phyloP scores from a whole-genome alignment of 805 yeast genomes.

The Wickerhamiella musiphila region DNA sequence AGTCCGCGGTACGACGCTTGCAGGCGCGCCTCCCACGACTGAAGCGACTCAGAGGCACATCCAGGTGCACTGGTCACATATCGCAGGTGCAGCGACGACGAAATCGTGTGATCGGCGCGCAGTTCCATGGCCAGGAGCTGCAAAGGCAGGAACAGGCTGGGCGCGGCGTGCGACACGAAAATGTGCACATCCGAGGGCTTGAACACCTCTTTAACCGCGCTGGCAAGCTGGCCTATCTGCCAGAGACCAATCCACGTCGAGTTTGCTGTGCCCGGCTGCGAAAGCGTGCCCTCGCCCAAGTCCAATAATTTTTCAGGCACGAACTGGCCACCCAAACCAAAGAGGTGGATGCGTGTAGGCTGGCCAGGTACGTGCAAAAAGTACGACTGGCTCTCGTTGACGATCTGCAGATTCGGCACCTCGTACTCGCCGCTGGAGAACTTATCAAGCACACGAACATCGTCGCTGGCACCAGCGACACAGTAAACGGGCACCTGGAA shows the following conservation, averaged over 20 bases:
- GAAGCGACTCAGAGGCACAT: conserved; percentile 34
- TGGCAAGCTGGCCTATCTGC: conserved; percentile 50
- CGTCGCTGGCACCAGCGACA: conserved; percentile 63
- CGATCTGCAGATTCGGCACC: conserved; percentile 39
- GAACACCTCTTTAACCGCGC: conserved; percentile 28
- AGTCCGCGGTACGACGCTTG: conserved; percentile 2
- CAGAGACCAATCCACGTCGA: conserved; percentile 57
- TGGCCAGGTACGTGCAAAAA: conserved; percentile 24
- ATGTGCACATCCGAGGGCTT: conserved; percentile 34
- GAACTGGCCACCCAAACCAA: conserved; percentile 60
- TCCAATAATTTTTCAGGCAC: conserved; percentile 53
- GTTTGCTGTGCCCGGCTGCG: conserved; percentile 44
- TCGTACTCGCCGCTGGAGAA: conserved; percentile 36
- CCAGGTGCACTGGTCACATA: conserved; percentile 58
- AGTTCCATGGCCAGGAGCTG: conserved; percentile 50
- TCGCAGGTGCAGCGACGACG: conserved; percentile 56
- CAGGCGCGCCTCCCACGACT: conserved; percentile 3
- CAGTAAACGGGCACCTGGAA: conserved; percentile 54
- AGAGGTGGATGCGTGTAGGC: conserved; percentile 29
- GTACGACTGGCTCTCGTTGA: conserved; percentile 40
- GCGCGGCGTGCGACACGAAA: conserved; percentile 52
- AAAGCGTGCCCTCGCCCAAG: conserved; percentile 33
- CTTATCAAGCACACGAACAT: conserved; percentile 45
- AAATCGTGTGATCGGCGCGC: conserved; percentile 53
- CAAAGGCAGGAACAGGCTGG: conserved; percentile 49